phyloP scores from a whole-genome alignment of 208 protist genomes.

The Acanthamoeba royreba region DNA sequence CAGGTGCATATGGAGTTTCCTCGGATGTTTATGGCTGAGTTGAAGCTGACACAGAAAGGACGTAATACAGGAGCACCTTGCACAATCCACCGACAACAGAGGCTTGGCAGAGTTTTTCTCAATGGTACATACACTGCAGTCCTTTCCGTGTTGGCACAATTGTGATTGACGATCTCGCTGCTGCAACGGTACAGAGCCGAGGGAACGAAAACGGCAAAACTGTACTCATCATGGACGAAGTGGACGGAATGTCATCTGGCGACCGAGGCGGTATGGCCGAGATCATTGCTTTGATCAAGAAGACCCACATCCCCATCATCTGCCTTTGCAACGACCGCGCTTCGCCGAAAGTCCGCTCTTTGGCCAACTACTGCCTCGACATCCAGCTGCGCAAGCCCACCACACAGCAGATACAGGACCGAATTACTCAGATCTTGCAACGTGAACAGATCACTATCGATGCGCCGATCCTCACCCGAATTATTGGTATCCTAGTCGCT shows the following conservation, averaged over 20 bases:
- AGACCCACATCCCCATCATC: constrained; percentile 93
- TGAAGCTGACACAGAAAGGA: not conserved
- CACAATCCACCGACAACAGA: constrained; percentile 9
- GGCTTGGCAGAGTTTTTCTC: constrained; percentile 20
- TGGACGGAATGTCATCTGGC: constrained; percentile 95
- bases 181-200: not conserved
- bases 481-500: constrained; percentile 56
- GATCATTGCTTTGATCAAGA: constrained; percentile 59
- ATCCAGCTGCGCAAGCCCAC: constrained; percentile 73
- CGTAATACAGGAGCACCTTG: not conserved
- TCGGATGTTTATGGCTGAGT: not conserved
- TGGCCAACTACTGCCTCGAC: constrained; percentile 94
- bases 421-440: not conserved
- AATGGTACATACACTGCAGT: not conserved
- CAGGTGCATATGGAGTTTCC: not conserved
- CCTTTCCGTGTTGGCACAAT: not conserved
- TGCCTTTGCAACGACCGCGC: constrained; percentile 99
- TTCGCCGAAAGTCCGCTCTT: constrained; percentile 89
- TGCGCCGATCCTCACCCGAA: not conserved
- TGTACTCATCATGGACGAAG: constrained; percentile 98
- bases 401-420: not conserved
- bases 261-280: constrained; percentile 80
- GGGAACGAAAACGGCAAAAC: constrained; percentile 62
- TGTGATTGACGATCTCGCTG: not conserved
- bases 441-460: not conserved